Conservation (phyloP, 495 filamentous ascomycete species). For the Apiosordaria backusii region DNA sequence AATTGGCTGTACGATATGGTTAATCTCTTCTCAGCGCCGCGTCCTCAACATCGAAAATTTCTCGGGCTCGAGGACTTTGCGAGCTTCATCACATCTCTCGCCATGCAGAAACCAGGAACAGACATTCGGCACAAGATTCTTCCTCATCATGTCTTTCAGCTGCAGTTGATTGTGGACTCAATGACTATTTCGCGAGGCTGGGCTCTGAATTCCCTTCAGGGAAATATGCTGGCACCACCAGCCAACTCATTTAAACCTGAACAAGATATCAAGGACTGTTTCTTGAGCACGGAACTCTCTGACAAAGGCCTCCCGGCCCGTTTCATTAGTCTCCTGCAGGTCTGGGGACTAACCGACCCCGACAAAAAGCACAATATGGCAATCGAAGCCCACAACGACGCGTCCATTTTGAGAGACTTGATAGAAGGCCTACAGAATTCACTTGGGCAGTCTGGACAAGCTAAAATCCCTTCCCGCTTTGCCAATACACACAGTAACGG, state of each 20-base stretch:
- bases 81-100: constrained; percentile 34
- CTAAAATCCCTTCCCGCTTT: constrained; percentile 44
- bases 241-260: constrained; percentile 32
- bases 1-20: constrained; percentile 52
- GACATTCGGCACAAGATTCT: constrained; percentile 40
- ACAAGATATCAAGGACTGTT: constrained; percentile 45
- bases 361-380: not conserved
- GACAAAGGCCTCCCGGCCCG: not conserved
- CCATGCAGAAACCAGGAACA: constrained; percentile 40
- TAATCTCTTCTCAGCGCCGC: constrained; percentile 40
- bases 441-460: constrained; percentile 32
- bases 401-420: not conserved
- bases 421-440: constrained; percentile 26
- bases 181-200: constrained; percentile 41
- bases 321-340: not conserved
- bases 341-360: not conserved
- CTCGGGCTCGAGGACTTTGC: constrained; percentile 44
- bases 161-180: constrained; percentile 48
- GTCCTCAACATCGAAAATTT: constrained; percentile 34
- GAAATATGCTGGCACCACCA: constrained; percentile 33
- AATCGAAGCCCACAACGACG: not conserved
- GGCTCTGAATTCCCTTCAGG: constrained; percentile 30
- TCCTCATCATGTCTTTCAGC: constrained; percentile 45
- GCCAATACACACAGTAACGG: constrained; percentile 42
- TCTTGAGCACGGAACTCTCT: constrained; percentile 20